phyloP scores from a whole-genome alignment of 2,329 filamentous ascomycete genomes.

The Spiromastix sp. region DNA sequence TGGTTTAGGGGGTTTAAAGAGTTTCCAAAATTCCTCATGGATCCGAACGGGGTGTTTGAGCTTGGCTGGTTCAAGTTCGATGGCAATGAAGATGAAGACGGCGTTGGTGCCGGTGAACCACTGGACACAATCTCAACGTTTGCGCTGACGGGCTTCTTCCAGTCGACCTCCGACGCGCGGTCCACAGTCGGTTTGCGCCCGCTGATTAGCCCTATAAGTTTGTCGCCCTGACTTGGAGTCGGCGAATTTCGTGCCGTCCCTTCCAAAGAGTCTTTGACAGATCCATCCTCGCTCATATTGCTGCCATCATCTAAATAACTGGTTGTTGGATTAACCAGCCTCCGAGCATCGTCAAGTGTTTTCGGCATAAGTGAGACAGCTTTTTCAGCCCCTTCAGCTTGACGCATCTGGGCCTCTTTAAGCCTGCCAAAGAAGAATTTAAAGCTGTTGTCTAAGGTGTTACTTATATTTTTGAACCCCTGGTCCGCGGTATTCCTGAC shows the following conservation, averaged over 20 bases:
- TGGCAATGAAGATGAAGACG: slow-evolving; percentile 14
- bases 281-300: slow-evolving; percentile 41
- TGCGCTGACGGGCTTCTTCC: slow-evolving; percentile 29
- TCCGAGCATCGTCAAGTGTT: slow-evolving; percentile 85
- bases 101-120: slow-evolving; percentile 4
- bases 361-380: slow-evolving; percentile 60
- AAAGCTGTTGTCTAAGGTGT: slow-evolving; percentile 82
- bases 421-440: slow-evolving; percentile 85
- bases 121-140: slow-evolving; percentile 22
- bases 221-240: slow-evolving; percentile 47
- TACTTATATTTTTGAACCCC: slow-evolving; percentile 82
- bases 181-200: slow-evolving; percentile 57
- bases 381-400: slow-evolving; percentile 32
- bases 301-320: slow-evolving; percentile 39
- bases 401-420: slow-evolving; percentile 53
- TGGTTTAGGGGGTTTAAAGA: slow-evolving; percentile 75
- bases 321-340: slow-evolving; percentile 57
- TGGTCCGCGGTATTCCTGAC: slow-evolving; percentile 85
- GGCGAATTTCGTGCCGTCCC: slow-evolving; percentile 23
- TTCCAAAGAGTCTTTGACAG: slow-evolving; percentile 35
- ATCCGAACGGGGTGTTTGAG: slow-evolving; percentile 59
- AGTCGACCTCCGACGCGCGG: slow-evolving; percentile 60
- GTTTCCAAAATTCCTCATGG: slow-evolving; percentile 69
- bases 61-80: slow-evolving; percentile 14
- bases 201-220: slow-evolving; percentile 59